Base-by-base conservation (phyloP, 139 green algal species). In the Trebouxia sp. region DNA sequence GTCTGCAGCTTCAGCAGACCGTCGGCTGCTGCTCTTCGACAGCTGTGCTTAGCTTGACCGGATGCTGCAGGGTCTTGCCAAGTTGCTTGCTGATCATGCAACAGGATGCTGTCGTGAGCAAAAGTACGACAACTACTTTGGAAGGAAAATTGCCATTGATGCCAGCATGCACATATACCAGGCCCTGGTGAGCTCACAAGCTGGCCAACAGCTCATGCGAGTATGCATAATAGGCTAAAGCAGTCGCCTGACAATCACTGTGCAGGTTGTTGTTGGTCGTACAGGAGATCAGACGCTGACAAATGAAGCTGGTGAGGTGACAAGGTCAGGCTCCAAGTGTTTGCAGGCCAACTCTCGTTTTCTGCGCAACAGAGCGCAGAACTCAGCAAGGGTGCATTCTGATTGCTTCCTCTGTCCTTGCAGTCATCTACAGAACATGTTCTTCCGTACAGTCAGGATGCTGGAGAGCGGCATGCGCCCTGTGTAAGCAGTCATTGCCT, bases 91-190 rank as follows among this genome's bases (percentile, higher is more conserved):
- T 15, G 97, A 99, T 81, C 78, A 97, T 77, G 95, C 96, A 6
- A 91, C 93, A 0, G 86, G 75, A 7, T 91, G 84, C 82, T 90
- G 95, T 70, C 92, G 91, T 42, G 93, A 97, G 78, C 88, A 94
- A 32, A 97, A 97, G 79, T 98, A 99, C 67, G 94, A 98, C n/a
- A 93, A 90, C 56, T 98, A 98, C 81, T 98, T 99, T 84, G 97
- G 96, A 5, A 84, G 97, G 6, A 97, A 96, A 78, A 94, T 99
- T 74, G 97, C 96, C 7, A 91, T 99, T 26, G 97, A 99, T 82
- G 97, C 97, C 9, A 97, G 90, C 51, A 98, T 98, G 96, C 94
- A 98, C 87, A 99, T 99, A 43, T 99, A 99, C 82, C 94, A 98
- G 78, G 99, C 98, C 85, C 88, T 99, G 91, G 94, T 97, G 17